Evolutionary conservation across 495 filamentous ascomycete species (phyloP).

Genomic region (Pseudoneurospora amorphoporcata): DNA sequence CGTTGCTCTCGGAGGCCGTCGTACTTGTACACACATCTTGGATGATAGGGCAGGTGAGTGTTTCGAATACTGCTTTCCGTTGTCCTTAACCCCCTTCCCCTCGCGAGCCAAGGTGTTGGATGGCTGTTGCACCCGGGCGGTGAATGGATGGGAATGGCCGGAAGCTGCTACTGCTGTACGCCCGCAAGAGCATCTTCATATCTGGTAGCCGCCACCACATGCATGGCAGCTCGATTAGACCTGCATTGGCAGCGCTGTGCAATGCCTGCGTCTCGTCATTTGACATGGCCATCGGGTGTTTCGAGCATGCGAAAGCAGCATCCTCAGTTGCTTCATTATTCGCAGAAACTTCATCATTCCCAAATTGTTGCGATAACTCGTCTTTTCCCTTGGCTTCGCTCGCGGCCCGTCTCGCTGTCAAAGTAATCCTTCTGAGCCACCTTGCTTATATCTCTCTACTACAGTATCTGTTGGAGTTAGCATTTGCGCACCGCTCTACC

Average conservation of each 20-base stretch:
- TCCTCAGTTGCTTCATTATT: background rate
- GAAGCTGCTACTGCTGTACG: background rate
- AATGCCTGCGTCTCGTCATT: background rate
- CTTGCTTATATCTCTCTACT: constrained; percentile 5
- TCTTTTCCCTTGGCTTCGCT: background rate
- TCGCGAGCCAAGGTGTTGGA: background rate
- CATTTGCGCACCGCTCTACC: constrained; percentile 2
- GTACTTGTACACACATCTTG: background rate
- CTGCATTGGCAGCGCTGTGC: background rate
- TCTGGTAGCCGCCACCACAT: background rate
- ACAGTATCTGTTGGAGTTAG: constrained; percentile 12
- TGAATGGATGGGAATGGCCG: background rate
- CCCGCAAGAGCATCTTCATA: background rate
- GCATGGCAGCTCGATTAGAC: background rate
- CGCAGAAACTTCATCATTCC: background rate
- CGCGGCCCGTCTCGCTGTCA: background rate
- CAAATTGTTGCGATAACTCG: background rate
- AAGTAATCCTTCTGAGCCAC: background rate
- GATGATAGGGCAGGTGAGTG: background rate
- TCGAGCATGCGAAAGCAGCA: background rate
- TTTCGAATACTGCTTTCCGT: background rate
- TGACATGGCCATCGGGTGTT: background rate
- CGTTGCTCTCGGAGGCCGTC: background rate
- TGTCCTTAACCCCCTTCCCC: background rate
- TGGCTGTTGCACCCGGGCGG: background rate